phyloP scores from a whole-genome alignment of 1,284 basidiomycete species.

The Trichosporon inkin region DNA sequence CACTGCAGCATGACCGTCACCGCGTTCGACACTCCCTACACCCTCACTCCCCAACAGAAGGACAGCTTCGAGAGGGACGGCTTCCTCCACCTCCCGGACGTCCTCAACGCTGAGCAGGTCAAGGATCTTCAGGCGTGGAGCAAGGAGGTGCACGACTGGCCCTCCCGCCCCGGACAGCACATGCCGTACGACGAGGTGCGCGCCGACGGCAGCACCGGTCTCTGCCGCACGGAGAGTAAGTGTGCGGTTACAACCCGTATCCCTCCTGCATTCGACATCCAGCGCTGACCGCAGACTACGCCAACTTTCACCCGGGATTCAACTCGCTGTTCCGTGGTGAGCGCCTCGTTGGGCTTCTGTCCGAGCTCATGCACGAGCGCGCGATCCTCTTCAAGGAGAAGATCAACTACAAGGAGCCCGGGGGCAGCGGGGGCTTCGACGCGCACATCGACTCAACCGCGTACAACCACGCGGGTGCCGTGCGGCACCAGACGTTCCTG shows the following conservation, averaged over 20 bases:
- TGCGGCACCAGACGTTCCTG: constrained; percentile 35
- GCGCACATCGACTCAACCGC: constrained; percentile 40
- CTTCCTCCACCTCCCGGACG: constrained; percentile 30
- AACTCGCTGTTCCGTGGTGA: constrained; percentile 30
- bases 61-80: constrained; percentile 28
- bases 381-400: constrained; percentile 43
- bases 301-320: constrained; percentile 37
- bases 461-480: constrained; percentile 31
- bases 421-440: constrained; percentile 38
- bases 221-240: constrained; percentile 40
- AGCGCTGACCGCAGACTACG: constrained; percentile 27
- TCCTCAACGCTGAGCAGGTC: constrained; percentile 24
- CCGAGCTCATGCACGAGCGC: constrained; percentile 32
- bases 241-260: background rate
- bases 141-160: constrained; percentile 36
- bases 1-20: background rate
- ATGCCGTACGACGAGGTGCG: constrained; percentile 40
- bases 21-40: constrained; percentile 22
- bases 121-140: constrained; percentile 32
- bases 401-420: constrained; percentile 45
- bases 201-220: constrained; percentile 30
- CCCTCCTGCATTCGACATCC: too few species aligned
- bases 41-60: constrained; percentile 22
- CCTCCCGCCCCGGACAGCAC: constrained; percentile 32
- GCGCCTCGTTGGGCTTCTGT: constrained; percentile 28